Evolutionary conservation across 139 green algal genomes (phyloP), one percentile per base, ranked within the genome.

Genomic region (Chlorella sp.): DNA sequence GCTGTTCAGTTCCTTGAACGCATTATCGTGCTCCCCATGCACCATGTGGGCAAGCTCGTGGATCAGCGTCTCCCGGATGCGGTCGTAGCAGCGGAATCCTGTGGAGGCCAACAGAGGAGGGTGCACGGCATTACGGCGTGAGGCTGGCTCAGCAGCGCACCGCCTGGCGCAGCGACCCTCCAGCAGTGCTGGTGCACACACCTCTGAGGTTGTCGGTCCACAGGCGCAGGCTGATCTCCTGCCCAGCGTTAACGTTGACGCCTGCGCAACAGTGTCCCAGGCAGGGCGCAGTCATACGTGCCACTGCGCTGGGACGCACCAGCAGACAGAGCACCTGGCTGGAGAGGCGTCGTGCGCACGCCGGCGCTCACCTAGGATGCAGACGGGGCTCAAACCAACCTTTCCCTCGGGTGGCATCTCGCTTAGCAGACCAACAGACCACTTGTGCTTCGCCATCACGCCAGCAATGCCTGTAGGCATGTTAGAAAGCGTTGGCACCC

Each of bases 31-130:
- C 33, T 96, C 90, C n/a, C 72, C 45, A 25, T 69, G 77, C 77
- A 95, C 91, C 85, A 94, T 97, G 87, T 97, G 93, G 1, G 93
- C 83, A 53, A 96, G 80, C 83, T 96, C 92, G 75, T 98, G 94
- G 58, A 95, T 65, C 40, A 98, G 83, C 12, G 94, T 97, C 70
- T 94, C 84, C 1, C 86, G 56, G 25, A 98, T 96, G 29, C 71
- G 46, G 23, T 86, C 62, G 68, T 89, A 89, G 19, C 83, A 61
- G 15, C 83, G 69, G 48, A 89, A 89, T 25, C 77, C 77, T 78
- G 73, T 25, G 8, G 35, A 1, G 33, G 23, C 11, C 25, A 11
- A 25, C 7, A 68, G 40, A 7, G 62, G 21, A 38, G 8, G 11
- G 40, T n/a, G 61, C 60, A 55, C 40, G 2, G 40, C 40, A 25